phyloP scores from a whole-genome alignment of 441 rosid species.

The Omphalea diandra region DNA sequence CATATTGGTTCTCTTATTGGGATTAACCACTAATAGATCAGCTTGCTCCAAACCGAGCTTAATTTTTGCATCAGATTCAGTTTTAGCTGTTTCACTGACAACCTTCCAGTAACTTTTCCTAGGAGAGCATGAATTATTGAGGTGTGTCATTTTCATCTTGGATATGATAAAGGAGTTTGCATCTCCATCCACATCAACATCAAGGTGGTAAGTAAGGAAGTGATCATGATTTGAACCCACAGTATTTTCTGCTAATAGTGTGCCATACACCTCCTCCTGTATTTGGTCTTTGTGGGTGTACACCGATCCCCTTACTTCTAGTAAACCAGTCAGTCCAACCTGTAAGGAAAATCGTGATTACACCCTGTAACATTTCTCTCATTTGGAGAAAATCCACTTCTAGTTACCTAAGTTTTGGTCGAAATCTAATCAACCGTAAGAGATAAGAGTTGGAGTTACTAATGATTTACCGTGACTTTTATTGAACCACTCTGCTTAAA shows the following conservation, averaged over 20 bases:
- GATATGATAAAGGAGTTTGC: constrained; percentile 39
- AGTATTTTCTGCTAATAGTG: constrained; percentile 37
- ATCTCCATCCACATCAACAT: constrained; percentile 38
- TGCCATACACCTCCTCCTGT: constrained; percentile 34
- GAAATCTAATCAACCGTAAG: too few species aligned
- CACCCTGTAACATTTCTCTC: too few species aligned
- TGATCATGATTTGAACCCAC: constrained; percentile 36
- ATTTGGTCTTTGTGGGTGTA: constrained; percentile 37
- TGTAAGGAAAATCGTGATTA: not conserved
- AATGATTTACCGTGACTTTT: constrained; percentile 37
- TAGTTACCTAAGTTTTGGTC: too few species aligned
- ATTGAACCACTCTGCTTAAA: constrained; percentile 66
- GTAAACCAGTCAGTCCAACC: constrained; percentile 57
- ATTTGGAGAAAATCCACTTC: too few species aligned
- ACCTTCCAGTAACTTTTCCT: constrained; percentile 41
- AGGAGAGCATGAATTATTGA: constrained; percentile 14
- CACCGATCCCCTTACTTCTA: constrained; percentile 40
- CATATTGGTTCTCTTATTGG: constrained; percentile 32
- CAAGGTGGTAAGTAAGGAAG: constrained; percentile 34
- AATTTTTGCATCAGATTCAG: constrained; percentile 33
- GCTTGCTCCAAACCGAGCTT: constrained; percentile 24
- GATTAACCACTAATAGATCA: constrained; percentile 34
- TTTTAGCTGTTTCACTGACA: constrained; percentile 29
- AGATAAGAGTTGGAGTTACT: too few species aligned
- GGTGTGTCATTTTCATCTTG: constrained; percentile 10